These are phyloP conservation scores for barrel medic (Medicago truncatula) DNA, from an alignment of 306 rosid species.

Conservation along the genomic window MtrunA17r5.0-ANR NC_053049.1:4976501-4977000, in stretches of 20 bases:
- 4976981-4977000: conserved; percentile 45
- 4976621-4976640: conserved; percentile 42
- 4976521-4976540: conserved; percentile 4
- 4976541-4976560: conserved; percentile 2
- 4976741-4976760: conserved; percentile 68
- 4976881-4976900: conserved; percentile 42
- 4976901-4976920: conserved; percentile 48
- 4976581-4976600: neutral
- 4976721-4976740: conserved; percentile 48
- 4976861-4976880: conserved; percentile 5
- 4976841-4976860: neutral
- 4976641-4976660: conserved; percentile 50
- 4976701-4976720: conserved; percentile 61
- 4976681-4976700: conserved; percentile 54
- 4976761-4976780: conserved; percentile 54
- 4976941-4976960: conserved; percentile 38
- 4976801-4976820: conserved; percentile 47
- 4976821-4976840: neutral
- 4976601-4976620: conserved; percentile 15
- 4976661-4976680: conserved; percentile 55
- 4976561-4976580: conserved; percentile 7
- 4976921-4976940: conserved; percentile 13
- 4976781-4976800: conserved; percentile 58
- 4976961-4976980: conserved; percentile 56
- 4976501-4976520: neutral